Conservation (phyloP, 176 grass and related monocot species). For the Hordeum vulgare region DNA sequence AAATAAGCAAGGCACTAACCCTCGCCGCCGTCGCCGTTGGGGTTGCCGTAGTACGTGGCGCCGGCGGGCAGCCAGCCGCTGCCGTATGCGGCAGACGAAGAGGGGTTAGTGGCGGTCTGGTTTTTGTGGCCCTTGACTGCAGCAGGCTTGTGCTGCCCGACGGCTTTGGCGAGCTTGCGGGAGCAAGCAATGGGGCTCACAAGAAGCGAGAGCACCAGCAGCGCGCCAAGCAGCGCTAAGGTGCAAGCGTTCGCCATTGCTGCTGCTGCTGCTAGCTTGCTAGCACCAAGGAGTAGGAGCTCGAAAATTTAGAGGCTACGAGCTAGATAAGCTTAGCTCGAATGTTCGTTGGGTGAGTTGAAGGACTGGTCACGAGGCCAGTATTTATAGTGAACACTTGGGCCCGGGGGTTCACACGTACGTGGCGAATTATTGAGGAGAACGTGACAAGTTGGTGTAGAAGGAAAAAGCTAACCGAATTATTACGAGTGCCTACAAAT, state of each 20-base stretch:
- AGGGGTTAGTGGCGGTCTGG: not conserved
- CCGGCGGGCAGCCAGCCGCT: conserved; percentile 45
- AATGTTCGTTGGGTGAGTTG: conserved; percentile 33
- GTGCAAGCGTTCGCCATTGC: conserved; percentile 37
- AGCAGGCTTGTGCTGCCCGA: not conserved
- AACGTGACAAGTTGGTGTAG: conserved; percentile 44
- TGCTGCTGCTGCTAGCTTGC: not conserved
- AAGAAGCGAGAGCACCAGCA: conserved; percentile 31
- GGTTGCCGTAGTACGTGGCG: conserved; percentile 76
- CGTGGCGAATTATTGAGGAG: conserved; percentile 29
- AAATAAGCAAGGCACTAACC: conserved; percentile 21
- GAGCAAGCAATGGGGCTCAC: conserved; percentile 43
- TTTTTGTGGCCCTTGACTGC: not conserved
- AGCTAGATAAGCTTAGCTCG: conserved; percentile 23
- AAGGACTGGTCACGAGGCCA: not conserved
- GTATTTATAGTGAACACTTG: conserved; percentile 33
- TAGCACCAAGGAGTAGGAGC: not conserved
- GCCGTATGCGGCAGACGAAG: not conserved
- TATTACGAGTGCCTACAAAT: not conserved
- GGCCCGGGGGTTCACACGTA: not conserved
- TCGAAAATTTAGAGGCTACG: not conserved
- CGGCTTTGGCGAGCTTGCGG: conserved; percentile 22
- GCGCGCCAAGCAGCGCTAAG: not conserved
- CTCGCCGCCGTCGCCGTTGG: conserved; percentile 68
- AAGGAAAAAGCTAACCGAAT: conserved; percentile 4